Conservation (phyloP, 306 rosid genomes). For the Boehmeria nivea region DNA sequence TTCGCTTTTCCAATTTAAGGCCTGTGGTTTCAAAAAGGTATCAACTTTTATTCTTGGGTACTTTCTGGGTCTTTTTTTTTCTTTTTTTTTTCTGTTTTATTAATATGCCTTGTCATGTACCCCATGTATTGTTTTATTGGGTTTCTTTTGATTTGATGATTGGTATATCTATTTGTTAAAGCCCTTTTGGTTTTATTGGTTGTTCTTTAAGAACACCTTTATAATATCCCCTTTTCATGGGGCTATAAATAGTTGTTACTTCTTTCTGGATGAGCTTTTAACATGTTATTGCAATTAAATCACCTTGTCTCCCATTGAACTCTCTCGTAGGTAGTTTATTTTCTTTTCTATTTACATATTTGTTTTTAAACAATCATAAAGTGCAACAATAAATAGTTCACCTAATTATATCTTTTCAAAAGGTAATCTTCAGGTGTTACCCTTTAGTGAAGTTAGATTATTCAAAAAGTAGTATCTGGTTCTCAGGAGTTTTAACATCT, state of each 20-base stretch:
- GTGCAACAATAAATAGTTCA: no score
- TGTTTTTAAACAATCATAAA: no score
- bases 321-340: no score
- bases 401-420: not conserved
- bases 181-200: not conserved
- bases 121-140: slow-evolving; percentile 16
- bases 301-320: no score
- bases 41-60: slow-evolving; percentile 29
- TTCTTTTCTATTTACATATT: not conserved
- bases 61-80: slow-evolving; percentile 24
- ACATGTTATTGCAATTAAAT: no score
- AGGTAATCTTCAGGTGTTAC: no score
- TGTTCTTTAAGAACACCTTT: not conserved
- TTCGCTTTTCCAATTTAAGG: slow-evolving; percentile 11
- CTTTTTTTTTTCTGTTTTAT: not conserved
- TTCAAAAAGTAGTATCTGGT: no score
- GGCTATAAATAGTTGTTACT: not conserved
- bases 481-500: no score
- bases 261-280: not conserved
- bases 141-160: slow-evolving; percentile 17
- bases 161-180: slow-evolving; percentile 12
- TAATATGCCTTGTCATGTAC: slow-evolving; percentile 17
- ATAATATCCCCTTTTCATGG: no score
- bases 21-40: slow-evolving; percentile 30
- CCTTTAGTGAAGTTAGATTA: no score